Base-by-base conservation (phyloP, 441 rosid species). In the Brassica hybrid region DNA sequence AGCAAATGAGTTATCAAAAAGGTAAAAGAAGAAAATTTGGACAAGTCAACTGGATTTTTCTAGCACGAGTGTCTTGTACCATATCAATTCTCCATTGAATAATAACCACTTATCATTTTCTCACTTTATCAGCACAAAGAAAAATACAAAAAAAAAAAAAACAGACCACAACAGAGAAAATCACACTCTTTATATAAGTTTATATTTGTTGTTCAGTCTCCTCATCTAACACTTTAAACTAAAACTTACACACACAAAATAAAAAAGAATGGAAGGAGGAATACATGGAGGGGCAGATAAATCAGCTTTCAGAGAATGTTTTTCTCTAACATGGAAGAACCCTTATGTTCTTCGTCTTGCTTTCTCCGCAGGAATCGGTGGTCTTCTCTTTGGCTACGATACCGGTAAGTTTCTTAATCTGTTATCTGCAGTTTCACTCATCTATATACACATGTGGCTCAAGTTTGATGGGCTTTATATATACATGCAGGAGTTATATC, bases 331-430 rank as follows among this genome's bases (percentile, higher is more conserved):
- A 23, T 88, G 91, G 93, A 90, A 77, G 79, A 93, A 88, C 18
- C 92, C 93, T 61, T 90, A 83, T 65, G 87, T 93, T 83, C 91
- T 91, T 76, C 90, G 86, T 64, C 97, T 91, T 45, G 95, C 91
- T 79, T 87, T 91, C 80, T 88, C 97, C 14, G 89, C 93, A 8
- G 94, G 95, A 41, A 90, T 93, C 75, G 93, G 96, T 23, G 95
- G 96, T 38, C 90, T 90, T 67, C 88, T 89, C 79, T 89, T 91
- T 72, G 91, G 97, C 43, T 89, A 91, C 41, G 90, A 90, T 70
- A 89, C 98, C 4, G 89, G 98, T 83, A 7, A 0, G 72, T n/a
- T 67, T 50, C 43, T 74, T 5, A 6, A 41, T 58, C 17, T 59
- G 13, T 18, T 13, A n/a, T 25, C 48, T 54, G 12, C 5, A 19